Conservation (phyloP, 352 stramenopile species). For the Phytophthora palmivora region DNA sequence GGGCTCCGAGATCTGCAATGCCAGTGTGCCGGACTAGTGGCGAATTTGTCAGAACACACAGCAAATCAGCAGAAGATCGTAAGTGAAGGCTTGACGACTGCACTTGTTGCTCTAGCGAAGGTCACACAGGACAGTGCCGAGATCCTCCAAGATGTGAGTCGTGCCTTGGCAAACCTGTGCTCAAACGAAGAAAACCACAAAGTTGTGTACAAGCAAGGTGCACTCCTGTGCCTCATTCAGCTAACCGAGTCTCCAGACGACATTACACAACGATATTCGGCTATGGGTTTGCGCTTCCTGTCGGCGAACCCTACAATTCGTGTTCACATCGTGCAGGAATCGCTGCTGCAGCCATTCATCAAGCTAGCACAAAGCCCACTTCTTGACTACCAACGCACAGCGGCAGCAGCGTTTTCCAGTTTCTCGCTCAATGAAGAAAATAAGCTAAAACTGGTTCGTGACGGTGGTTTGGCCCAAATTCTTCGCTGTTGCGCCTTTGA, state of each 20-base stretch:
- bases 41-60: slow-evolving; percentile 94
- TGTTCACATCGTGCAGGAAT: slow-evolving; percentile 92
- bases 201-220: slow-evolving; percentile 93
- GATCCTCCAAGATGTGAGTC: slow-evolving; percentile 94
- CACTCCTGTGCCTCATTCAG: slow-evolving; percentile 89
- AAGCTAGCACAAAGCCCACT: slow-evolving; percentile 91
- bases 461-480: slow-evolving; percentile 91
- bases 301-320: slow-evolving; percentile 94
- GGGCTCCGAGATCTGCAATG: slow-evolving; percentile 92
- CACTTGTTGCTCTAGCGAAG: slow-evolving; percentile 81
- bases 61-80: slow-evolving; percentile 93
- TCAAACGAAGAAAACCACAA: slow-evolving; percentile 96
- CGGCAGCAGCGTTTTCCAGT: slow-evolving; percentile 92
- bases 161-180: slow-evolving; percentile 93
- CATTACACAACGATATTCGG: slow-evolving; percentile 94
- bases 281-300: slow-evolving; percentile 96
- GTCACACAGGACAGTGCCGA: slow-evolving; percentile 83
- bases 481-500: slow-evolving; percentile 90
- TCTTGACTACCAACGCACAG: slow-evolving; percentile 93
- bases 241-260: slow-evolving; percentile 91
- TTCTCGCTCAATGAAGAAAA: slow-evolving; percentile 95
- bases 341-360: slow-evolving; percentile 91
- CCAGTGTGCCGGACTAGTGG: slow-evolving; percentile 93
- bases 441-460: slow-evolving; percentile 93
- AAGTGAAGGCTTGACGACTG: slow-evolving; percentile 87